Conservation (phyloP, 805 yeast genomes). For the Brettanomyces sp. region DNA sequence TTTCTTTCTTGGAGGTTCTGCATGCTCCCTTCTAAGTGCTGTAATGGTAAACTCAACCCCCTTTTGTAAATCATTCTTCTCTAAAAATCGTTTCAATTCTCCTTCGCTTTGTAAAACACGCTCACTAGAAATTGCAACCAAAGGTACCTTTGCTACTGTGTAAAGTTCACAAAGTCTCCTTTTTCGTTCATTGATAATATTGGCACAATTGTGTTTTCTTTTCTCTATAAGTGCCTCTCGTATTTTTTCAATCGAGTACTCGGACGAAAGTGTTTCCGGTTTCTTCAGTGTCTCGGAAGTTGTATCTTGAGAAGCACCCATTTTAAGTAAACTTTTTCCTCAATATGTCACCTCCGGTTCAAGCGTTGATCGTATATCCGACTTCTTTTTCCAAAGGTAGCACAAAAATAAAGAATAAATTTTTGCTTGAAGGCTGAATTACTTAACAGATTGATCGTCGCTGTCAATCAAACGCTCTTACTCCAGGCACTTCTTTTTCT, state of each 20-base stretch:
- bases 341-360: too few species aligned
- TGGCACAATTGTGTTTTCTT: constrained; percentile 32
- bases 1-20: constrained; percentile 1
- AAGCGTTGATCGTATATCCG: too few species aligned
- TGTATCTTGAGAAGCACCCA: not conserved
- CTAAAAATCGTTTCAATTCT: constrained; percentile 36
- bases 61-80: constrained; percentile 42
- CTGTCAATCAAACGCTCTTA: too few species aligned
- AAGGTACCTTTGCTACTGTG: constrained; percentile 45
- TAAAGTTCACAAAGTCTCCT: constrained; percentile 54
- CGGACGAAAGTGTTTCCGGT: not conserved
- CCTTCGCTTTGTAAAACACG: constrained; percentile 29
- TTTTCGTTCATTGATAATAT: constrained; percentile 41
- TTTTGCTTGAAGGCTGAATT: too few species aligned
- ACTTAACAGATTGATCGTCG: too few species aligned
- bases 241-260: constrained; percentile 28
- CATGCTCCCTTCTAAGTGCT: constrained; percentile 25
- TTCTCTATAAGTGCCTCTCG: constrained; percentile 38
- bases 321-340: too few species aligned
- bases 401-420: too few species aligned
- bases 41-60: constrained; percentile 31
- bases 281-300: not conserved
- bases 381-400: too few species aligned
- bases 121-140: constrained; percentile 32
- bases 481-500: too few species aligned